A percentile compares a stretch with the other conserved stretches of the same genome.
These are phyloP conservation scores for Articulospora tetracladia DNA, from an alignment of 495 filamentous ascomycete species.

Conservation along the genomic window DNA sequence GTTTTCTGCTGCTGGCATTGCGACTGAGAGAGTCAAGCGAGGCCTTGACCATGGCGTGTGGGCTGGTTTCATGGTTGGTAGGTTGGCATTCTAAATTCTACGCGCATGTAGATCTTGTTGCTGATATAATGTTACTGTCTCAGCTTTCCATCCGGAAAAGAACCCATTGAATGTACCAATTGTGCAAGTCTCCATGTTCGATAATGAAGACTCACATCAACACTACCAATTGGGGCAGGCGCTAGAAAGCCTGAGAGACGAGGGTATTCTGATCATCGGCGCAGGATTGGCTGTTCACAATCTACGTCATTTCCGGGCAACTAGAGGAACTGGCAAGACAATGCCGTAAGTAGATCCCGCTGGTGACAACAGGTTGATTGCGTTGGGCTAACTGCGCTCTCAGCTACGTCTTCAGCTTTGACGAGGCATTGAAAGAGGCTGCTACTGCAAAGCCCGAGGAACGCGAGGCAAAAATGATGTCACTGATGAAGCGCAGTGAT, in stretches of 20 bases:
- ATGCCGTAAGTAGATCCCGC: constrained; percentile 61
- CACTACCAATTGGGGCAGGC: constrained; percentile 74
- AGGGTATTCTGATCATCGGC: constrained; percentile 69
- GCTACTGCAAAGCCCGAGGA: constrained; percentile 25
- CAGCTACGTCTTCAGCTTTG: constrained; percentile 45
- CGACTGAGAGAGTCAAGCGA: constrained; percentile 58
- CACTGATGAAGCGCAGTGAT: constrained; percentile 37
- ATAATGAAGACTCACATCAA: constrained; percentile 60
- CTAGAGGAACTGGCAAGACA: constrained; percentile 45
- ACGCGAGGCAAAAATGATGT: constrained; percentile 14
- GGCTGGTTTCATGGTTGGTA: constrained; percentile 19
- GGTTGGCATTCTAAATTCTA: constrained; percentile 6
- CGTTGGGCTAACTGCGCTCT: constrained; percentile 1
- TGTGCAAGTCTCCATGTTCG: constrained; percentile 75
- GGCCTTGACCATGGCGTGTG: constrained; percentile 78
- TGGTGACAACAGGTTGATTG: not conserved
- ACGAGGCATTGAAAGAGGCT: constrained; percentile 75
- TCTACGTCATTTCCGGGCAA: constrained; percentile 66
- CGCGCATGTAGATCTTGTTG: constrained; percentile 7
- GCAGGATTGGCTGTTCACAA: constrained; percentile 89
- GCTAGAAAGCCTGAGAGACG: constrained; percentile 64
- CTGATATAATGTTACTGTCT: constrained; percentile 4
- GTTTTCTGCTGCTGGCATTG: constrained; percentile 58
- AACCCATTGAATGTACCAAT: constrained; percentile 77
- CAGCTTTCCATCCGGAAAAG: constrained; percentile 59